These are phyloP conservation scores for Starmerella davenportii DNA, from an alignment of 805 yeast genomes.

Conservation along the genomic window DNA sequence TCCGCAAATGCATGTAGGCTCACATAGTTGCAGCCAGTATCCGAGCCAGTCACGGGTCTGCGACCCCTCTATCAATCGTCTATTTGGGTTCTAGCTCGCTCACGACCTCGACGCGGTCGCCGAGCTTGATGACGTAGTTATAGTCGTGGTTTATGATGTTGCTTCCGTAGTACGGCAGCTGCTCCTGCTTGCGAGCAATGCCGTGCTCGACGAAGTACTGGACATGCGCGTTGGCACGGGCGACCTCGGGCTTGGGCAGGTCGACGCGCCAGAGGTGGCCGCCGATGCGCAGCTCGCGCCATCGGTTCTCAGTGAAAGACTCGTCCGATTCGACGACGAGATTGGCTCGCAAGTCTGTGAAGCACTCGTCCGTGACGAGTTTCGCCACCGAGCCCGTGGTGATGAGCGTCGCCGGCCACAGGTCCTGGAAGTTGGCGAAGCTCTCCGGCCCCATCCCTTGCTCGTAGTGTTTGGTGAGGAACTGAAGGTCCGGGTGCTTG, in stretches of 20 bases:
- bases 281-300: conserved; percentile 17
- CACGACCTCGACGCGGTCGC: conserved; percentile 17
- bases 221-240: conserved; percentile 16
- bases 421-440: conserved; percentile 19
- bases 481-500: conserved; percentile 7
- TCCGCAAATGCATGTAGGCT: too few species aligned
- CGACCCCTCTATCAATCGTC: too few species aligned
- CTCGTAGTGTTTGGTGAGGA: conserved; percentile 4
- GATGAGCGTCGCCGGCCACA: conserved; percentile 20
- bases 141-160: conserved; percentile 15
- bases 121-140: conserved; percentile 17
- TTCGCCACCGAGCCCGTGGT: conserved; percentile 18
- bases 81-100: background rate
- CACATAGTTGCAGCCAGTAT: too few species aligned
- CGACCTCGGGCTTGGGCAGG: conserved; percentile 20
- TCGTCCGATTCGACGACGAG: conserved; percentile 19
- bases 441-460: conserved; percentile 8
- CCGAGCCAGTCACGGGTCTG: too few species aligned
- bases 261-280: conserved; percentile 18
- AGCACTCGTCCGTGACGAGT: conserved; percentile 13
- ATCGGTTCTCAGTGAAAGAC: conserved; percentile 23
- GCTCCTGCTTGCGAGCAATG: conserved; percentile 5
- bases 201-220: conserved; percentile 3
- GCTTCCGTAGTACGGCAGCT: conserved; percentile 21
- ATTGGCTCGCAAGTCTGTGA: conserved; percentile 22